phyloP scores from a whole-genome alignment of 2,329 filamentous ascomycete species.

The Aspergillus spinulosporus region DNA sequence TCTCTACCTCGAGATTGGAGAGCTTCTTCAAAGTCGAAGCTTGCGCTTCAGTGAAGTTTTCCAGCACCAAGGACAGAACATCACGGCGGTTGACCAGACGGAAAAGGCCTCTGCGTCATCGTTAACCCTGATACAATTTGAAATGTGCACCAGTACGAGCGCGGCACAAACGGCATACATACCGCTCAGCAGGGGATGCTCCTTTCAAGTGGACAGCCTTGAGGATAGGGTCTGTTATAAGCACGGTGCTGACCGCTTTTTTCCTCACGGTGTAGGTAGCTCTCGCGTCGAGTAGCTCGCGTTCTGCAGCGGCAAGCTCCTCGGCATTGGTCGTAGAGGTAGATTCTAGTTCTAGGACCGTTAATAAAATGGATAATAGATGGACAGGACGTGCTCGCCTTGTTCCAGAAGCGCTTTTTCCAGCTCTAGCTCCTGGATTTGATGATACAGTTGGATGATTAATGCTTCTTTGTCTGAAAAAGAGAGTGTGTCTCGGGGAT shows the following conservation, averaged over 20 bases:
- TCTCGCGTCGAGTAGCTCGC: conserved; percentile 68
- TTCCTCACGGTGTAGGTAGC: conserved; percentile 69
- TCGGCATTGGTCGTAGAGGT: conserved; percentile 54
- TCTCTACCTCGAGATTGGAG: conserved; percentile 59
- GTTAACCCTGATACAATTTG: conserved; percentile 4
- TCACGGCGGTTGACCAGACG: conserved; percentile 69
- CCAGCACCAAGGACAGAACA: conserved; percentile 62
- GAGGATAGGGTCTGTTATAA: conserved; percentile 73
- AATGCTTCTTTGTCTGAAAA: conserved; percentile 67
- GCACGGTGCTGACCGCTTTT: conserved; percentile 66
- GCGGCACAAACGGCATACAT: conserved; percentile 23
- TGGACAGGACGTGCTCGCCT: conserved; percentile 27
- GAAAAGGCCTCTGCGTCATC: conserved; percentile 60
- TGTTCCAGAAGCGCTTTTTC: conserved; percentile 66
- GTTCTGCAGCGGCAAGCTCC: conserved; percentile 57
- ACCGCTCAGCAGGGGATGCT: conserved; percentile 69
- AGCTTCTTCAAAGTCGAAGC: conserved; percentile 55
- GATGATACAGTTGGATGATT: conserved; percentile 69
- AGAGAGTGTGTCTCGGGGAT: conserved; percentile 50
- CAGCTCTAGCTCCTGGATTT: conserved; percentile 68
- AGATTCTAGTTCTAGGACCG: conserved; percentile 34
- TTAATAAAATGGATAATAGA: not conserved
- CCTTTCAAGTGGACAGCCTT: conserved; percentile 72
- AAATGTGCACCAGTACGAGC: not conserved
- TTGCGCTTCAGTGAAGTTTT: conserved; percentile 58